Base-by-base conservation (phyloP, 129 eudicot genomes). In the Saposhnikovia divaricata region DNA sequence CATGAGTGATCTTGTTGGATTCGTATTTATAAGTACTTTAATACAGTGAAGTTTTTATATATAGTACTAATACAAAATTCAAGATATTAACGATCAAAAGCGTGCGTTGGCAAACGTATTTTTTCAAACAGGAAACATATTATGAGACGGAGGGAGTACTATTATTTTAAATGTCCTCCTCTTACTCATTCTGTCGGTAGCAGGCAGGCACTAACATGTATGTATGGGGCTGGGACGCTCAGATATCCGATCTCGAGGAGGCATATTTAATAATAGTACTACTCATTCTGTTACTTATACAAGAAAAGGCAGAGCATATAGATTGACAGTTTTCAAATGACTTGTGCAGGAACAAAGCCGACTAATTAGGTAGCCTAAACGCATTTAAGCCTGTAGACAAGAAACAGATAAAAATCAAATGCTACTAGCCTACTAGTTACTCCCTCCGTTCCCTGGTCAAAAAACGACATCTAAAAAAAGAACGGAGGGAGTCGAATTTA, bases 211-310 rank as follows among this genome's bases (percentile, higher is more conserved):
- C 69, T n/a, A 61, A 61, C 69, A 61, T 61, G 69, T n/a, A 61
- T 61, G 69, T 14, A 48, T 48, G 69, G 68, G 31, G n/a, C n/a
- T 61, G 69, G 34, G 69, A 61, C 16, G 69, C 69, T 61, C 34
- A 25, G 34, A 61, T 61, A 61, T 61, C 69, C 69, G 69, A 61
- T 61, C 69, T 61, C 69, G 37, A 61, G 69, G 69, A n/a, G 69
- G 69, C 69, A 61, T 9, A n/a, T 61, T 61, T n/a, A 25, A 61
- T 61, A n/a, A 61, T 61, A 57, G 4, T 23, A n/a, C 31, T 57
- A n/a, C 69, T 9, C 34, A 25, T 61, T 25, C 69, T 61, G 34
- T 61, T 61, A 9, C 3, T 9, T 61, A 9, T 2, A 61, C 21
- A 51, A 4, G 59, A 50, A 48, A 48, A 18, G 21, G n/a, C n/a